These are phyloP conservation scores for Globisporangium camurandrum DNA, from an alignment of 352 stramenopile genomes.

Conservation along the genomic window DNA sequence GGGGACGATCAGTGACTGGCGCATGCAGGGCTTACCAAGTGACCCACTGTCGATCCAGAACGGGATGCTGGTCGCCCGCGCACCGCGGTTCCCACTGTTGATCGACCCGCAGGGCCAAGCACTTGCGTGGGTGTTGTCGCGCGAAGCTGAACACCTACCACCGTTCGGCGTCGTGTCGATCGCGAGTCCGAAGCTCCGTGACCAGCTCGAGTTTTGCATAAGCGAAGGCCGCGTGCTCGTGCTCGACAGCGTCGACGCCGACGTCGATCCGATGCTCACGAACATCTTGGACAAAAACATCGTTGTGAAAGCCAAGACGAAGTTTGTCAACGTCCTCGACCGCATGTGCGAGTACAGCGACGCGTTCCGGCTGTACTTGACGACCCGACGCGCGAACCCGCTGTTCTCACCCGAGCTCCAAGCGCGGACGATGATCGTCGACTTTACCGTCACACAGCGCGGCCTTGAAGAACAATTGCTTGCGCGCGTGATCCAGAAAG, in stretches of 20 bases:
- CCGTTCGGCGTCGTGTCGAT: constrained; percentile 55
- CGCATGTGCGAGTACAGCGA: constrained; percentile 60
- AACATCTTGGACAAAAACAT: constrained; percentile 64
- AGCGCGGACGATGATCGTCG: constrained; percentile 60
- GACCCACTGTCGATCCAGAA: constrained; percentile 90
- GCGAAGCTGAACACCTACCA: constrained; percentile 58
- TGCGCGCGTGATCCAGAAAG: constrained; percentile 87
- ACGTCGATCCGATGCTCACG: constrained; percentile 51
- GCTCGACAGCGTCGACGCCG: constrained; percentile 66
- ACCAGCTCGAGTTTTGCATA: constrained; percentile 84
- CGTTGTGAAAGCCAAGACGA: constrained; percentile 46
- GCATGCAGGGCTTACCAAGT: constrained; percentile 76
- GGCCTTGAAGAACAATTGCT: constrained; percentile 89
- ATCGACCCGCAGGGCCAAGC: constrained; percentile 90
- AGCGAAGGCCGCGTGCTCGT: constrained; percentile 84
- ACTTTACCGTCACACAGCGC: constrained; percentile 90
- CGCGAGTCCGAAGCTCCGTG: constrained; percentile 56
- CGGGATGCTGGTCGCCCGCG: constrained; percentile 79
- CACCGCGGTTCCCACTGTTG: constrained; percentile 72
- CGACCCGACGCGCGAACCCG: constrained; percentile 53
- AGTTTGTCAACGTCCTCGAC: constrained; percentile 66
- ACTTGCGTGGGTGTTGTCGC: constrained; percentile 73
- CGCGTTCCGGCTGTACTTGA: constrained; percentile 61
- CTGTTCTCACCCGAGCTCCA: constrained; percentile 70
- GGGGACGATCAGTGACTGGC: constrained; percentile 84